Evolutionary conservation across 2,329 filamentous ascomycete species (phyloP).

Genomic region (Trichoderma sp.): DNA sequence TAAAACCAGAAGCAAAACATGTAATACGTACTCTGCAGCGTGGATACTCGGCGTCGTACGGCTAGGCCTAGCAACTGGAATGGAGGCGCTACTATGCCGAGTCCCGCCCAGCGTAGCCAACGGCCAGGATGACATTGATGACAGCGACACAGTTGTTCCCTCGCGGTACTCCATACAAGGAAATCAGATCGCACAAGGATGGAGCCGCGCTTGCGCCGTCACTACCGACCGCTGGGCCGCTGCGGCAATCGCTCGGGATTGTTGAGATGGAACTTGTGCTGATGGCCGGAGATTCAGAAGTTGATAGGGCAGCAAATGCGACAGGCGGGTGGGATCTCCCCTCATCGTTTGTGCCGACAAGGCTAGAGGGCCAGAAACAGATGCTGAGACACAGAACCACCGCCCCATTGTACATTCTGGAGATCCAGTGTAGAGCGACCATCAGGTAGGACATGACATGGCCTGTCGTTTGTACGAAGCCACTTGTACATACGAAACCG

Average conservation of each 20-base stretch:
- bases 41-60: not conserved
- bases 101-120: not conserved
- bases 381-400: not conserved
- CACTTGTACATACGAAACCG: not conserved
- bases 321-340: not conserved
- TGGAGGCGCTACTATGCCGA: not conserved
- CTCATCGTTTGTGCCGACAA: not conserved
- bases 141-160: not conserved
- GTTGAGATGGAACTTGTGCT: not conserved
- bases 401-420: not conserved
- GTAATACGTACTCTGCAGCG: not conserved
- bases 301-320: not conserved
- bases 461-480: not conserved
- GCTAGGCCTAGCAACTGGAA: not conserved
- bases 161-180: not conserved
- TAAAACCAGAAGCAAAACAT: not conserved
- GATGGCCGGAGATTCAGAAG: not conserved
- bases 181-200: not conserved
- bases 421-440: not conserved
- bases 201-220: slow-evolving; percentile 6
- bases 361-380: not conserved
- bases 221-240: not conserved
- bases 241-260: not conserved
- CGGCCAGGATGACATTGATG: not conserved
- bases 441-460: not conserved